Base-by-base conservation (phyloP, 2,329 filamentous ascomycete genomes). In the Fusarium secorum region DNA sequence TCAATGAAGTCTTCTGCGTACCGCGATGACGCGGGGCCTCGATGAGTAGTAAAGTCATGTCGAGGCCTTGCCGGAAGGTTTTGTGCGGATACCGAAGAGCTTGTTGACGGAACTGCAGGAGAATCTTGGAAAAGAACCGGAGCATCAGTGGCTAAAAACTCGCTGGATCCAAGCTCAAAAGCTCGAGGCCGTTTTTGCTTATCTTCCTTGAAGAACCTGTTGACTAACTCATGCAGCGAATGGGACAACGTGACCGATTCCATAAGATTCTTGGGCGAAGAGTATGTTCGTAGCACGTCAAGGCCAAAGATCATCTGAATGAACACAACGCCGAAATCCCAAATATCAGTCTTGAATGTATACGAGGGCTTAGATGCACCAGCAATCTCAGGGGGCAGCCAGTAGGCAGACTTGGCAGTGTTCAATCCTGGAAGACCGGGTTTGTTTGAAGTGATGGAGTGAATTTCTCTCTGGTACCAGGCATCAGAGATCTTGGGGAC, bases 231-330 rank as follows among this genome's bases (percentile, higher is more conserved):
- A 67, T 92, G 88, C 38, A 98, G 83, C 9, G 94, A 86, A 48
- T 89, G 87, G 0, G 94, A 96, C 13, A 97, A 84, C 13, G 88
- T 86, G 36, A 95, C 82, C 2, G 89, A 89, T 17, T 91, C 89
- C 78, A 93, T 90, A 55, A 97, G 81, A 44, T 89, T 88, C 61
- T 87, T 88, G 3, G 95, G 95, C 1, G 94, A 97, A 20, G 90
- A 90, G 79, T 96, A 95, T 64, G 90, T 92, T 64, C 91, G 86
- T 22, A 92, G 85, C 11, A 94, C 88, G 71, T 94, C 89, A 36
- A 94, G 85, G 4, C 96, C 96, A 78, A 98, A 95, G 7, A 96
- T 88, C 94, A 98, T 98, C 79, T 99, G 95, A 41, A 97, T 81
- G 74, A 98, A 93, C 9, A 98, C 88, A 33, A 98, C 89, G 8